Percentiles rank a stretch among this genome's conserved stretches.
Conservation (phyloP, 2,329 filamentous ascomycete genomes). For the Fusarium ambrosium region DNA sequence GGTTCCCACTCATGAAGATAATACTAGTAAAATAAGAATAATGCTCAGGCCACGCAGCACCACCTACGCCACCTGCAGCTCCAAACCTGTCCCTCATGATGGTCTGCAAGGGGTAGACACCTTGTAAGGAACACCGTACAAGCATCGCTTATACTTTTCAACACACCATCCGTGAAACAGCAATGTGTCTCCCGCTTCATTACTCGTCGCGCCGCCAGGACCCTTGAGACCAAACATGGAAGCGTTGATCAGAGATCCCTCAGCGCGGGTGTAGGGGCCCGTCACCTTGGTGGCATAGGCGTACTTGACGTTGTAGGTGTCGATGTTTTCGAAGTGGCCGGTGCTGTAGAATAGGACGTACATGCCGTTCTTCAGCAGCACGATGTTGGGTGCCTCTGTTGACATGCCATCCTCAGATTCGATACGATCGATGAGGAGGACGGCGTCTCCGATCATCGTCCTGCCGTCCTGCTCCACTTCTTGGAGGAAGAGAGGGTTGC, state of each 20-base stretch:
- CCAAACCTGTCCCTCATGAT: too few relatives aligned
- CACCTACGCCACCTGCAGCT: background rate
- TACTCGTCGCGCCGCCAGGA: slow-evolving; percentile 25
- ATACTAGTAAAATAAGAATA: background rate
- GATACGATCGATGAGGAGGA: slow-evolving; percentile 18
- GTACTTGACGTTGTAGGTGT: slow-evolving; percentile 22
- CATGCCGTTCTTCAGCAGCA: slow-evolving; percentile 1
- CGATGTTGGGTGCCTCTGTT: slow-evolving; percentile 18
- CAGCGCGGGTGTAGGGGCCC: slow-evolving; percentile 8
- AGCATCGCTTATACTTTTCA: background rate
- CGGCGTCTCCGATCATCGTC: slow-evolving; percentile 3
- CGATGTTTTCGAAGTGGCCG: slow-evolving; percentile 9
- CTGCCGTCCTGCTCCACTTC: slow-evolving; percentile 14
- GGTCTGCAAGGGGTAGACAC: background rate
- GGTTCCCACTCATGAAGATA: background rate
- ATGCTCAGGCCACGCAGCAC: background rate
- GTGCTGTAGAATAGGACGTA: slow-evolving; percentile 25
- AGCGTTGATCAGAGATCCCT: slow-evolving; percentile 8
- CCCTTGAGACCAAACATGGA: slow-evolving; percentile 17
- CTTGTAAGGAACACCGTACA: slow-evolving; percentile 17
- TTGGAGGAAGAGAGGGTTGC: slow-evolving; percentile 18
- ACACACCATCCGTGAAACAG: slow-evolving; percentile 26
- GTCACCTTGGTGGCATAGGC: slow-evolving; percentile 10
- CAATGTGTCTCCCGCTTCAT: slow-evolving; percentile 8
- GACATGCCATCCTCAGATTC: slow-evolving; percentile 9